Base-by-base conservation (phyloP, 164 flowering plant species). In the Platanus orientalis region DNA sequence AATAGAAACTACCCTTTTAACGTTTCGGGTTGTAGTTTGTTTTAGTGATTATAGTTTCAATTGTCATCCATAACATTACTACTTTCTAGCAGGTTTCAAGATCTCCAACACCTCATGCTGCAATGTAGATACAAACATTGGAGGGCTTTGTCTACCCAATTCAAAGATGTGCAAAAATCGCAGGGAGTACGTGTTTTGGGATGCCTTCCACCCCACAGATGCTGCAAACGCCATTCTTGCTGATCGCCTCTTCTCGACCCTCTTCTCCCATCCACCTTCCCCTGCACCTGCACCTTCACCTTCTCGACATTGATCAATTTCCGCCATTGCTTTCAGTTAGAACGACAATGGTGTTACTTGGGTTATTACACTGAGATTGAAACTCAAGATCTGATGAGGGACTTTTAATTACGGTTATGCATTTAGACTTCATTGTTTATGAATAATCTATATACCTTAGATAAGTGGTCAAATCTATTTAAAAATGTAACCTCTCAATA, bases 171-270 rank as follows among this genome's bases (percentile, higher is more conserved):
- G 97, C 73, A 66, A 26, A 4, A 75, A 86, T n/a, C 76, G 93
- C 16, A 75, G 19, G 1, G 88, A 80, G 0, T 88, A 77, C 34
- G 97, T 91, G 17, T 91, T 91, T 48, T 91, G 97, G 97, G 95
- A 91, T 54, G 93, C 93, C 3, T 91, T 85, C 69, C 97, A 91
- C 57, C 95, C 95, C 17, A 75, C 93, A 0, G 95, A 88, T 50
- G 89, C 91, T 1, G 97, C 97, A 21, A 91, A 91, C 60, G 78
- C 40, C 7, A 73, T 87, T 23, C 78, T 91, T 13, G 93, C 90
- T 0, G 64, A 81, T 0, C 44, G 71, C 10, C 68, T 91, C 56
- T 85, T 88, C 80, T 44, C 79, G 4, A 62, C 26, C n/a, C 27
- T 80, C 1, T 79, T 79, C 42, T 9, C 85, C 6, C 27, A 30